Evolutionary conservation across 1,139 yeast species (phyloP), one percentile per base, ranked within the genome.

Genomic region (Sugiyamaella novakii): DNA sequence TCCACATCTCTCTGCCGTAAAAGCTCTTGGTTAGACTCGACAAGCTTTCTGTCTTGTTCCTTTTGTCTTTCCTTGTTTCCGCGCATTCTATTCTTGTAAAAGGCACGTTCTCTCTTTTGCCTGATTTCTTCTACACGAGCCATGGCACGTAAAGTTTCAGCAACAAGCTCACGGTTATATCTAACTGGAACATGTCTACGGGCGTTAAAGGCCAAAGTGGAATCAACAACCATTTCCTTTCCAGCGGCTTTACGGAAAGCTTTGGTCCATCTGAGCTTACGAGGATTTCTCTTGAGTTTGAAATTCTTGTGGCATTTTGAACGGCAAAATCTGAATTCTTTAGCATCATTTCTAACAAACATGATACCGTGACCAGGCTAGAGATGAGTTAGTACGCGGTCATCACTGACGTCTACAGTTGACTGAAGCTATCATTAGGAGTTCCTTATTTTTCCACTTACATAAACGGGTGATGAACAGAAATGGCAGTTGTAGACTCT

Each of bases 241-340:
- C 99, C 99, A 46, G 98, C 98, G 54, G 98, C 96, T 72, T 92
- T 92, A 75, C 99, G 84, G 80, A 94, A 92, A 1, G 98, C 98
- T 72, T 94, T 92, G 53, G 98, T 92, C 98, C 98, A 92, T 74
- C 81, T 85, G 71, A 91, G 83, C 73, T 92, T 92, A 75, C 99
- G 85, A 62, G 99, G 99, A 75, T 92, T 92, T 73, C 99, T 85
- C 78, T 96, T 91, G 77, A 89, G 95, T 72, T 92, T 92, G 83
- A 92, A 92, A 52, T 92, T 86, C 69, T 89, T 88, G 74, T 92
- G 98, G 74, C 99, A 92, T 70, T 94, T 92, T 57, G 98, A 89
- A 70, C 98, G 88, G 70, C 99, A 92, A 75, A 92, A 92, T 64
- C 96, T 79, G 69, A 92, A 92, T 72, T 89, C 98, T 67, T 92